Evolutionary conservation across 2,329 filamentous ascomycete species (phyloP).

Genomic region (Fusarium sp.): DNA sequence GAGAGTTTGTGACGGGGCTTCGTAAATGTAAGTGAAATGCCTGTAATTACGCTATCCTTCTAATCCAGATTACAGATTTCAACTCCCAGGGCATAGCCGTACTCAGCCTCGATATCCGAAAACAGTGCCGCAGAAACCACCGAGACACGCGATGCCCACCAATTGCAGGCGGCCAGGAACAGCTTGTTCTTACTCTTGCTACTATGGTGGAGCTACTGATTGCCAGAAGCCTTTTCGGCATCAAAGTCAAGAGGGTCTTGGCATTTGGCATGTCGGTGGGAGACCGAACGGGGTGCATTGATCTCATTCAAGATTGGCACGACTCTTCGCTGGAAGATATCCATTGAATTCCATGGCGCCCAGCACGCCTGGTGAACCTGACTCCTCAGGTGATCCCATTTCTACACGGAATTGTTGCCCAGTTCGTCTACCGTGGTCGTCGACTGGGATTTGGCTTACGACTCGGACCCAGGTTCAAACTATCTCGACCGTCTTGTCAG

Average conservation of each 20-base stretch:
- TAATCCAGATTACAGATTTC: background rate
- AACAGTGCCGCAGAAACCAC: background rate
- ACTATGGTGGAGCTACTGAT: background rate
- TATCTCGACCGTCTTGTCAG: background rate
- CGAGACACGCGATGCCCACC: background rate
- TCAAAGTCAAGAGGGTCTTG: background rate
- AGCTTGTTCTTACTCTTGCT: background rate
- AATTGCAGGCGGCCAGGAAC: background rate
- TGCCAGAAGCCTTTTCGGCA: background rate
- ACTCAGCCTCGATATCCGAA: background rate
- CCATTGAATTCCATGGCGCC: background rate
- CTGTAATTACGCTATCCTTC: background rate
- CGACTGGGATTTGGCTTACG: background rate
- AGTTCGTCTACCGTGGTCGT: background rate
- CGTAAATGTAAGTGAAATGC: background rate
- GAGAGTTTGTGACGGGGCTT: background rate
- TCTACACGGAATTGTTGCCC: background rate
- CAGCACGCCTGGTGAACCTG: background rate
- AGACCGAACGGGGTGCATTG: background rate
- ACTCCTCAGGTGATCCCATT: background rate
- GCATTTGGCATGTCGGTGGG: background rate
- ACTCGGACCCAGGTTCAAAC: background rate
- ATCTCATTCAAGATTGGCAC: background rate
- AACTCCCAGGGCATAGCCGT: background rate
- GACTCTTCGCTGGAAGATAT: background rate